phyloP scores from a whole-genome alignment of 805 yeast genomes.

The Nakazawaea ambrosiae region DNA sequence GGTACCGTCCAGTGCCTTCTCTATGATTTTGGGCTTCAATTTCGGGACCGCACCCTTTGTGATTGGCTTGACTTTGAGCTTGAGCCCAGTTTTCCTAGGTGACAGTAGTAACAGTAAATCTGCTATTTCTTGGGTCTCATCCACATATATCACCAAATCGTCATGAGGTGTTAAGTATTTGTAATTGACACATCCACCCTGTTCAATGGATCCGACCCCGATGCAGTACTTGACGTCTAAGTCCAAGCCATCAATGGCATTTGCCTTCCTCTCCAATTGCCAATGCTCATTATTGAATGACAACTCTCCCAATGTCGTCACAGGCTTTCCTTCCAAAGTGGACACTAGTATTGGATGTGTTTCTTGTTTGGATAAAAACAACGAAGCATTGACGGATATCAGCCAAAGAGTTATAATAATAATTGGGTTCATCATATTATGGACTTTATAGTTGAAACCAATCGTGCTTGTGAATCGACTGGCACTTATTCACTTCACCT shows the following conservation, averaged over 20 bases:
- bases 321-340: neutral
- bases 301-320: neutral
- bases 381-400: neutral
- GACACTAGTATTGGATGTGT: neutral
- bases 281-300: neutral
- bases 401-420: too few species aligned
- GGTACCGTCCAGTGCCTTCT: slow-evolving; percentile 1
- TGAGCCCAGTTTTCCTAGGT: slow-evolving; percentile 1
- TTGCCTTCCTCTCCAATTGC: neutral
- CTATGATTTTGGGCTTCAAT: neutral
- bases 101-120: neutral
- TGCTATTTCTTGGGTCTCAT: neutral
- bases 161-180: neutral
- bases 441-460: too few species aligned
- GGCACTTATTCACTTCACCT: too few species aligned
- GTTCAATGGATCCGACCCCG: neutral
- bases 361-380: neutral
- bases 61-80: neutral
- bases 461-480: too few species aligned
- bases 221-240: neutral
- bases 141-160: slow-evolving; percentile 3
- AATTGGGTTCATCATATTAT: too few species aligned
- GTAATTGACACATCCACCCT: slow-evolving; percentile 7
- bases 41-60: neutral
- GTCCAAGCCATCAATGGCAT: neutral